phyloP scores from a whole-genome alignment of 129 eudicot genomes.

The Glebionis coronaria region DNA sequence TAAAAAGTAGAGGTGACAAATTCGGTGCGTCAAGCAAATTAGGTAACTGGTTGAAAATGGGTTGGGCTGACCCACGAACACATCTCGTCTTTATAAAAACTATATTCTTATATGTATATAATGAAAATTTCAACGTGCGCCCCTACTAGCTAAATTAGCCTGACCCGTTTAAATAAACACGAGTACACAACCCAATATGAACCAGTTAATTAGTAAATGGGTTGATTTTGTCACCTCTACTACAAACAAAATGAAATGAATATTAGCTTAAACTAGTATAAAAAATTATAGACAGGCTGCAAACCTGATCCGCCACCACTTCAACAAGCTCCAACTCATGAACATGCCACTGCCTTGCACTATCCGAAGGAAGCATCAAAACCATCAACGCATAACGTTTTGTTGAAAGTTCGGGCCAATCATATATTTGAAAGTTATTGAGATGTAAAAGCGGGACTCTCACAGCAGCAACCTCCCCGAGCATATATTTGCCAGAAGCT shows the following conservation, averaged over 20 bases:
- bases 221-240: background rate
- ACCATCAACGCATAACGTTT: conserved; percentile 96
- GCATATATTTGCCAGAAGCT: conserved; percentile 68
- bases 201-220: background rate
- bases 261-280: background rate
- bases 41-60: background rate
- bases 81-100: background rate
- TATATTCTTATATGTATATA: background rate
- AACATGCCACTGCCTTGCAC: conserved; percentile 95
- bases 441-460: conserved; percentile 95
- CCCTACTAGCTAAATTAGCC: background rate
- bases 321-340: conserved; percentile 98
- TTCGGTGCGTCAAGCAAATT: background rate
- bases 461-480: conserved; percentile 96
- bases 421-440: conserved; percentile 72
- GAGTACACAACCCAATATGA: background rate
- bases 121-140: background rate
- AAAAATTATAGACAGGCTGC: background rate
- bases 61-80: background rate
- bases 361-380: conserved; percentile 93
- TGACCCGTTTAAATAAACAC: background rate
- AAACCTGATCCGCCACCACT: conserved; percentile 99
- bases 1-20: background rate
- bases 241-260: background rate
- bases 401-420: conserved; percentile 94